Evolutionary conservation across 129 eudicot genomes (phyloP), one percentile per base, ranked within the genome.

Genomic region (Flaveria sonorensis): DNA sequence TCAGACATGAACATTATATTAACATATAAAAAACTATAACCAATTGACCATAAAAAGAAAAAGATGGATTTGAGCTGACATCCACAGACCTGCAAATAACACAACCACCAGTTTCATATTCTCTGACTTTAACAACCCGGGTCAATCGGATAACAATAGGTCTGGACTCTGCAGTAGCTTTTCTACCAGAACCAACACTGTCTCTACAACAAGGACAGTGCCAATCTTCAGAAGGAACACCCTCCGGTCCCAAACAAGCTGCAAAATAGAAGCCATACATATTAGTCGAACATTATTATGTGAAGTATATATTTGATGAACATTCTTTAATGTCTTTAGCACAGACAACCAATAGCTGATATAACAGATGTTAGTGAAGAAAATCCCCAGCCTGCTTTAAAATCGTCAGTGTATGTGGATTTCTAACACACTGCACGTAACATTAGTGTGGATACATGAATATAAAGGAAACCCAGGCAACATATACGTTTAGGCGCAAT

Each of bases 51-150:
- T 9, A 18, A 5, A 15, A 47, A 24, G 26, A 24, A 62, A 30
- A 48, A 48, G n/a, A 30, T 8, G 46, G 14, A 64, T 18, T 26
- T 28, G 55, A 66, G 53, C 53, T 10, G 70, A 60, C 26, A 61
- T 48, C 45, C 40, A 82, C 90, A 83, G 42, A 92, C 98, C 98
- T 88, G 97, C 98, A 93, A 67, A 93, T 83, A 74, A 93, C 91
- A 82, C 98, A 93, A 50, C 98, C 98, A 71, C 97, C 98, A 24
- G 85, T 76, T 80, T 88, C 96, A 59, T 69, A 78, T 79, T 93
- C 97, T 60, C 93, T 86, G n/a, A 85, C 83, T 73, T 90, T 86
- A 10, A 93, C 96, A 79, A 89, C 98, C 51, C 98, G 86, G 15
- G 85, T 87, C 76, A 90, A 77, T 72, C 97, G 79, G n/a, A 93